phyloP scores from a whole-genome alignment of 768 basidiomycete genomes.

The Pleurotus pulmonarius region DNA sequence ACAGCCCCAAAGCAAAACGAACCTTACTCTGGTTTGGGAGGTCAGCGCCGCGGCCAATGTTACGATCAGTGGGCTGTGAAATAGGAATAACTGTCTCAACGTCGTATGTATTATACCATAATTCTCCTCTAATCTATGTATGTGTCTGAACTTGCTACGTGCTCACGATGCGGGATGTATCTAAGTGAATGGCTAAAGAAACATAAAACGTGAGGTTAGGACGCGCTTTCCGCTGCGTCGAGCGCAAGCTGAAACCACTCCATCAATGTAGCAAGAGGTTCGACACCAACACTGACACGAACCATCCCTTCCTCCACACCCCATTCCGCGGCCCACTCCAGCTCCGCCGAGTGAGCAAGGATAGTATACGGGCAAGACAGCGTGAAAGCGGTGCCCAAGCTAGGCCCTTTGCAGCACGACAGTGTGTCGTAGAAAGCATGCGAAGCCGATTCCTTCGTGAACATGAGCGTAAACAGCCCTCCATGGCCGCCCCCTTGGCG shows the following conservation, averaged over 20 bases:
- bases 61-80: not conserved
- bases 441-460: slow-evolving; percentile 65
- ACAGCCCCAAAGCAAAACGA: not conserved
- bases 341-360: slow-evolving; percentile 83
- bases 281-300: slow-evolving; percentile 89
- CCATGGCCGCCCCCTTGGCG: slow-evolving; percentile 59
- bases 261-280: slow-evolving; percentile 57
- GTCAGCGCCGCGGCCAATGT: not conserved
- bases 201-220: too few species aligned
- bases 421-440: slow-evolving; percentile 83
- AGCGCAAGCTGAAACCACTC: slow-evolving; percentile 62
- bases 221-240: slow-evolving; percentile 57
- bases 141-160: too few species aligned
- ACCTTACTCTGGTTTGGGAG: slow-evolving; percentile 7
- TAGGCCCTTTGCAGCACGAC: slow-evolving; percentile 84
- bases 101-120: too few species aligned
- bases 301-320: slow-evolving; percentile 85
- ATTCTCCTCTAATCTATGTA: too few species aligned
- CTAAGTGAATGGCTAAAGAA: too few species aligned
- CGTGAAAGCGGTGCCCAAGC: slow-evolving; percentile 93
- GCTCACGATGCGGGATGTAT: too few species aligned
- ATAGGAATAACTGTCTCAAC: too few species aligned
- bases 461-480: slow-evolving; percentile 84
- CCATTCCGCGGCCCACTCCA: slow-evolving; percentile 87
- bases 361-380: slow-evolving; percentile 92